phyloP scores from a whole-genome alignment of 371 early-diverging fungal species.

The Mucor racemosus region DNA sequence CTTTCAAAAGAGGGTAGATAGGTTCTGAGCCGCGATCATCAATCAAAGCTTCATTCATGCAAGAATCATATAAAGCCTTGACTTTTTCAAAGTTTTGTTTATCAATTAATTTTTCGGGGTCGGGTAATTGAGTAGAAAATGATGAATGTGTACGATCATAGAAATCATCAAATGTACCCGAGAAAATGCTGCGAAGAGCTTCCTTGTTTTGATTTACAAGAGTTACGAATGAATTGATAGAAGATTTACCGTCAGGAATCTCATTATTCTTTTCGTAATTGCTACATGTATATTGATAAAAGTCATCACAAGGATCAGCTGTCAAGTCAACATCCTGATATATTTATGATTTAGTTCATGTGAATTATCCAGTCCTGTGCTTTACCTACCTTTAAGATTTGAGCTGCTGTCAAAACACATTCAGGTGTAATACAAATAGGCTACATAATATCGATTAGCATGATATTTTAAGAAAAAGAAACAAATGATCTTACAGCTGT shows the following conservation, averaged over 20 bases:
- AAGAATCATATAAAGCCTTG: conserved; percentile 52
- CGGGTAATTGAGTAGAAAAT: conserved; percentile 22
- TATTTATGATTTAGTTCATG: neutral
- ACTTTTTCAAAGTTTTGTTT: conserved; percentile 57
- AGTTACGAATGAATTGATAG: conserved; percentile 37
- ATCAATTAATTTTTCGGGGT: conserved; percentile 44
- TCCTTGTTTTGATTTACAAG: conserved; percentile 60
- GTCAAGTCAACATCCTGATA: conserved; percentile 45
- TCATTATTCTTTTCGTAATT: conserved; percentile 51
- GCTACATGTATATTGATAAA: conserved; percentile 61
- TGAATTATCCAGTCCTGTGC: neutral
- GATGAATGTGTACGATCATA: conserved; percentile 24
- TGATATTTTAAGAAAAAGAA: neutral
- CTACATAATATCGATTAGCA: conserved; percentile 21
- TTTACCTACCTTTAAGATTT: conserved; percentile 47
- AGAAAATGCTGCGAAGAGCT: conserved; percentile 56
- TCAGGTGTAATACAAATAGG: conserved; percentile 57
- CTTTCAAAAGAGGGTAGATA: conserved; percentile 44
- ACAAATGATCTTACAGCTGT: conserved; percentile 20
- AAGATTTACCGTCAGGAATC: conserved; percentile 58
- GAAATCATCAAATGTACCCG: conserved; percentile 47
- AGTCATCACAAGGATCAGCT: conserved; percentile 53
- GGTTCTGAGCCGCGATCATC: conserved; percentile 53
- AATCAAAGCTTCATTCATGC: conserved; percentile 61
- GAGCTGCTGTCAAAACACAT: conserved; percentile 63